Percentiles rank a stretch among this genome's conserved stretches.
phyloP scores from a whole-genome alignment of 345 rosid genomes.

The Eucalyptus polybractea region DNA sequence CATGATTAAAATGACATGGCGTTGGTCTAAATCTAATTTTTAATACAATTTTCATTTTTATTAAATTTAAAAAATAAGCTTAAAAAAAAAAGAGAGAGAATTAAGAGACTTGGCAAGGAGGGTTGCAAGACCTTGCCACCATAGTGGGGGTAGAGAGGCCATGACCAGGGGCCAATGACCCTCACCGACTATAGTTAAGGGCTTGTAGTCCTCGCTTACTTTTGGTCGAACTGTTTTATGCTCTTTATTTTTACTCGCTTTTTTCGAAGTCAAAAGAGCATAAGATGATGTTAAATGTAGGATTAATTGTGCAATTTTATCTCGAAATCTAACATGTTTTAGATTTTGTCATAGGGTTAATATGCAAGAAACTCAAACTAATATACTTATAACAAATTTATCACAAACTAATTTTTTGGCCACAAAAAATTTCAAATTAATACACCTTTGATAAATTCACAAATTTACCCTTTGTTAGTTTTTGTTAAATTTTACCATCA shows the following conservation, averaged over 20 bases:
- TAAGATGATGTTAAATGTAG: no score
- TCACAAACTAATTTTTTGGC: accelerated
- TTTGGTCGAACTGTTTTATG: no score
- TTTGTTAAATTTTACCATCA: accelerated
- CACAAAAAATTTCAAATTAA: accelerated
- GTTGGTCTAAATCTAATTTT: not conserved
- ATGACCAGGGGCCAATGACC: not conserved
- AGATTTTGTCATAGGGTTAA: not conserved
- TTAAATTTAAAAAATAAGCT: no score
- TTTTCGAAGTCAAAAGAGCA: no score
- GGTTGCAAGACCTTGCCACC: not conserved
- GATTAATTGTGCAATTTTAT: not conserved
- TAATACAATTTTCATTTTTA: no score
- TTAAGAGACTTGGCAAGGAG: accelerated
- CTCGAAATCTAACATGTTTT: not conserved
- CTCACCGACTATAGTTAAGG: no score
- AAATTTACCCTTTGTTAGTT: no score
- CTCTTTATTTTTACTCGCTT: no score
- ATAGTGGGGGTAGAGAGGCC: not conserved
- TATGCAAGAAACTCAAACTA: no score
- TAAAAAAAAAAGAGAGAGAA: accelerated
- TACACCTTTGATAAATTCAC: no score
- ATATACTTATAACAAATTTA: no score
- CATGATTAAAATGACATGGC: accelerated
- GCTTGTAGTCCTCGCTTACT: accelerated